phyloP scores from a whole-genome alignment of 495 filamentous ascomycete genomes.

The Aspergillus carlsbadensis region DNA sequence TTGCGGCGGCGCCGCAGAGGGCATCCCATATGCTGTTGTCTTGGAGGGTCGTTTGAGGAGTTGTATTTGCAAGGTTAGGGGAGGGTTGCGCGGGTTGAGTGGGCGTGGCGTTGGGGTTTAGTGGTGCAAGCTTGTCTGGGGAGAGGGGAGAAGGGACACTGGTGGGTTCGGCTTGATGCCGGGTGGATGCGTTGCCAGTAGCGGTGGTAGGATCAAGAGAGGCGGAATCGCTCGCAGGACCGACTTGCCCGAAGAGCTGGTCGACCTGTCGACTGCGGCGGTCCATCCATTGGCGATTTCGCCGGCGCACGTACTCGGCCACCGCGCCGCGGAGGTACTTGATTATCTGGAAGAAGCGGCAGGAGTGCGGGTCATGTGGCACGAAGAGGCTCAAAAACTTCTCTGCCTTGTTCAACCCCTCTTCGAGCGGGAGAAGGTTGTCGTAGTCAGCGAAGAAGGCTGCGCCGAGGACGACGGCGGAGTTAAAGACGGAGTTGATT shows the following conservation, averaged over 20 bases:
- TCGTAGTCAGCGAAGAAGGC: conserved; percentile 69
- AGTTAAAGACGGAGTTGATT: conserved; percentile 73
- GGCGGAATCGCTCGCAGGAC: conserved; percentile 11
- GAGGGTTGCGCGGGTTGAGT: conserved; percentile 4
- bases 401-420: conserved; percentile 58
- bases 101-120: conserved; percentile 3
- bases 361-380: conserved; percentile 62
- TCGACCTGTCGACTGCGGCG: conserved; percentile 39
- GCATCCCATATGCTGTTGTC: conserved; percentile 34
- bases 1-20: conserved; percentile 31
- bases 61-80: too few relatives aligned
- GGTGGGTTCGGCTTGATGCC: conserved; percentile 15
- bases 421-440: conserved; percentile 52
- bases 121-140: conserved; percentile 23
- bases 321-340: conserved; percentile 60
- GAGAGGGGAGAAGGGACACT: conserved; percentile 28
- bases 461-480: conserved; percentile 64
- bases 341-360: conserved; percentile 62
- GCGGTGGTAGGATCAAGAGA: conserved; percentile 17
- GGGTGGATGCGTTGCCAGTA: conserved; percentile 13
- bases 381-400: conserved; percentile 61
- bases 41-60: background rate
- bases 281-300: conserved; percentile 38
- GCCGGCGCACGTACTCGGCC: conserved; percentile 38
- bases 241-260: conserved; percentile 41